These are phyloP conservation scores for Wallacemonas sp. DNA, from an alignment of 208 protist species.

Conservation along the genomic window DNA sequence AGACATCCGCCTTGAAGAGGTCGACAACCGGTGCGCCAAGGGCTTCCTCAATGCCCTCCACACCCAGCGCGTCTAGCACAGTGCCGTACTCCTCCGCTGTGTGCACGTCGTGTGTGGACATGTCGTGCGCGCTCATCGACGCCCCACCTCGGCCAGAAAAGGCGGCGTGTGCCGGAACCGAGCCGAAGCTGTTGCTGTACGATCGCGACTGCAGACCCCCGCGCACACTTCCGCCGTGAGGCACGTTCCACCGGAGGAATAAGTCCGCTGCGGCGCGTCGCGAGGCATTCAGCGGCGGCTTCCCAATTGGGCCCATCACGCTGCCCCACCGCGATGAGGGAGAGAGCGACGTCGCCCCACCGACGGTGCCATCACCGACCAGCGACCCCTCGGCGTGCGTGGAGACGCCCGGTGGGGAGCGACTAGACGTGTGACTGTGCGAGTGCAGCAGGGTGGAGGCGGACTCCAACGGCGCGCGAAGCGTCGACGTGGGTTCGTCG, in stretches of 20 bases:
- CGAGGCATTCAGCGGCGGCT: constrained; percentile 2
- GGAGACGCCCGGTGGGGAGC: too few relatives aligned
- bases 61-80: too few relatives aligned
- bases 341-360: too few relatives aligned
- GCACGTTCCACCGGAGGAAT: neutral
- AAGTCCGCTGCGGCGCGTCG: neutral
- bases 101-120: too few relatives aligned
- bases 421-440: neutral
- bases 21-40: constrained; percentile 20
- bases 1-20: constrained; percentile 73
- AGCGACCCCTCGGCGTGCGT: too few relatives aligned
- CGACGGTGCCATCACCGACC: too few relatives aligned
- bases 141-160: neutral
- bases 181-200: neutral
- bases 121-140: neutral
- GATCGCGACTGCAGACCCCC: neutral
- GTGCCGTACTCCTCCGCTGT: too few relatives aligned
- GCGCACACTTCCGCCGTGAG: neutral
- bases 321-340: too few relatives aligned
- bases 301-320: neutral
- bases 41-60: too few relatives aligned
- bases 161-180: neutral
- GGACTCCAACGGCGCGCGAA: neutral
- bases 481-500: neutral
- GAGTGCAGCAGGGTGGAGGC: neutral